Base-by-base conservation (phyloP, 768 basidiomycete genomes). In the Albatrellus ellisii region DNA sequence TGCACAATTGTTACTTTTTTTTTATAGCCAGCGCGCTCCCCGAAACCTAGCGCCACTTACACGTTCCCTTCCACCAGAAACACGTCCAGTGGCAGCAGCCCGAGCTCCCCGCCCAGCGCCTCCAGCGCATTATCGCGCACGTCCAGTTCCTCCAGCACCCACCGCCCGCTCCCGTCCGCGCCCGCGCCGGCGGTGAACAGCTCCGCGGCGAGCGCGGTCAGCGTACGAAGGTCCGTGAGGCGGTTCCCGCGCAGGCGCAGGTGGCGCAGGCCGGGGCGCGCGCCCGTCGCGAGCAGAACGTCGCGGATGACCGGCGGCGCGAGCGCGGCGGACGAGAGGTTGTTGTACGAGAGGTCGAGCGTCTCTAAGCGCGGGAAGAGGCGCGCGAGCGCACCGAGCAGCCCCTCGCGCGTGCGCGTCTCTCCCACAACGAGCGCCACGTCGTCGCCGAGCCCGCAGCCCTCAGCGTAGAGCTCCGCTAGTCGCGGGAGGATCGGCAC, bases 71-170 rank as follows among this genome's bases (percentile, higher is more conserved):
- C 87, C 26, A 90, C 86, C 50, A 87, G 59, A 45, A 90, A 75
- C 6, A 86, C 77, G 39, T 89, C 86, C 51, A 89, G 57, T 12
- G 85, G 79, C 40, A 89, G 56, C 44, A 86, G 56, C 21, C 87
- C 86, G 36, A 89, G 58, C 54, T 79, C 76, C 6, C 81, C 61
- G 0, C 75, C 77, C 25, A 89, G 57, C 58, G 70, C 77, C 5
- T 67, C 68, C 42, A 90, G 73, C 53, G 84, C 81, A 48, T 89
- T 89, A 53, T 90, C 84, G 49, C 87, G 62, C 52, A 90, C 48
- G 59, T 90, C 87, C 22, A 90, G 58, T 54, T 89, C 86, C 52
- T 89, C 85, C 32, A 89, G 63, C 52, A 73, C 78, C 83, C 84
- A 89, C 8, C 37, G 22, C 15, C 43, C 63, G 69, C 27, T 25